phyloP scores from a whole-genome alignment of 805 yeast species.

The Ogataea siamensis region DNA sequence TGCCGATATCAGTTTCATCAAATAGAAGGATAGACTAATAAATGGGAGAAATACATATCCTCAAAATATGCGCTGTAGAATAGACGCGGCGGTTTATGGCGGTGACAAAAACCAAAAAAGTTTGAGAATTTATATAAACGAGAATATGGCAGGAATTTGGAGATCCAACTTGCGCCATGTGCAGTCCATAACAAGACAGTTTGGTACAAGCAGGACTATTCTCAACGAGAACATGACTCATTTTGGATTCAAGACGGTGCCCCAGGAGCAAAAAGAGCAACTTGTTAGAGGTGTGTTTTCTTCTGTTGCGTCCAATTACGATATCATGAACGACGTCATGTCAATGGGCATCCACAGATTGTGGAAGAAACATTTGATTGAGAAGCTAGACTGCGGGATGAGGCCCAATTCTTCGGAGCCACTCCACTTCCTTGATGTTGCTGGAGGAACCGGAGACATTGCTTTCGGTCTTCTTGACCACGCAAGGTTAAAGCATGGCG shows the following conservation, averaged over 20 bases:
- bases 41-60: conserved; percentile 5
- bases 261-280: conserved; percentile 75
- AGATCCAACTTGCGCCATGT: conserved; percentile 6
- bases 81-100: conserved; percentile 5
- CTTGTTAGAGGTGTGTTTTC: conserved; percentile 86
- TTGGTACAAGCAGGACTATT: conserved; percentile 2
- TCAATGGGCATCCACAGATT: conserved; percentile 90
- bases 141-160: conserved; percentile 6
- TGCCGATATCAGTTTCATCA: neutral
- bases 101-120: conserved; percentile 2
- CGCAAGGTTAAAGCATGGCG: conserved; percentile 76
- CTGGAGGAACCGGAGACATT: conserved; percentile 98
- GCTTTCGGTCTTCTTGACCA: conserved; percentile 94
- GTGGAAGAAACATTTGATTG: conserved; percentile 91
- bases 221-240: conserved; percentile 62
- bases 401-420: conserved; percentile 80
- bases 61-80: conserved; percentile 9
- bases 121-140: neutral
- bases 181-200: conserved; percentile 3
- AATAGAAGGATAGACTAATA: neutral
- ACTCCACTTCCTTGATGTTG: conserved; percentile 87
- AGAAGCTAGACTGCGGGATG: conserved; percentile 87
- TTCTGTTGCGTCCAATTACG: conserved; percentile 91
- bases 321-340: conserved; percentile 98
- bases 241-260: conserved; percentile 86